Percentiles rank a stretch among this genome's conserved stretches.
Conservation (phyloP, 768 basidiomycete genomes). For the Tephrocybe sp. region DNA sequence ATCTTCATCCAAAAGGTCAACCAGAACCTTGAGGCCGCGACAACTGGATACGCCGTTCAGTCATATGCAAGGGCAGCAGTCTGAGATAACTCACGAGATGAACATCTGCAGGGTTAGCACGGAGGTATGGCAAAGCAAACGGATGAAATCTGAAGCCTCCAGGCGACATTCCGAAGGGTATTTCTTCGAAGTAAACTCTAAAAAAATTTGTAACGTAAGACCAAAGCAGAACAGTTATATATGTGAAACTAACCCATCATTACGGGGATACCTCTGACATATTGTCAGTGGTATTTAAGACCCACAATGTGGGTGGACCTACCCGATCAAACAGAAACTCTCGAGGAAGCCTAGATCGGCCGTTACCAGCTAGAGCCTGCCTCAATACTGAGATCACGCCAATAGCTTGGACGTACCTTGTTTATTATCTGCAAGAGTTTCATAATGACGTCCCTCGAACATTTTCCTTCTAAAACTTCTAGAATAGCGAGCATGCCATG, state of each 20-base stretch:
- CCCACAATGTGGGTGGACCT: slow-evolving; percentile 19
- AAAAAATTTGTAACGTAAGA: not conserved
- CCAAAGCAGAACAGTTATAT: not conserved
- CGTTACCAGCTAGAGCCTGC: slow-evolving; percentile 49
- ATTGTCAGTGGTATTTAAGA: not conserved
- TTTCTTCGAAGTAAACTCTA: slow-evolving; percentile 93
- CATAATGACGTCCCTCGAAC: slow-evolving; percentile 83
- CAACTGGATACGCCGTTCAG: no score
- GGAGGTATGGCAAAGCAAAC: slow-evolving; percentile 88
- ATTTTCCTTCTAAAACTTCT: slow-evolving; percentile 87
- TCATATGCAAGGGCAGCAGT: not conserved
- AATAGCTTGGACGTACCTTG: slow-evolving; percentile 45
- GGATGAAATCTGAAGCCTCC: slow-evolving; percentile 96
- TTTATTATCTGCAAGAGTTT: slow-evolving; percentile 90
- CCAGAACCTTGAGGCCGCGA: slow-evolving; percentile 91
- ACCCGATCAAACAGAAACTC: slow-evolving; percentile 93
- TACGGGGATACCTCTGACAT: slow-evolving; percentile 83
- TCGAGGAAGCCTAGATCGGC: slow-evolving; percentile 86
- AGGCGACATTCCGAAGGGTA: slow-evolving; percentile 90
- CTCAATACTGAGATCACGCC: not conserved
- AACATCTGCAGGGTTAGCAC: slow-evolving; percentile 97
- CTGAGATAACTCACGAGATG: slow-evolving; percentile 75
- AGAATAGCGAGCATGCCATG: slow-evolving; percentile 96
- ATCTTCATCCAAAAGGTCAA: slow-evolving; percentile 96
- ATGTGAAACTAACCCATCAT: slow-evolving; percentile 77